Evolutionary conservation across 305 asterid genomes (phyloP).

Genomic region (Plantago rigida): DNA sequence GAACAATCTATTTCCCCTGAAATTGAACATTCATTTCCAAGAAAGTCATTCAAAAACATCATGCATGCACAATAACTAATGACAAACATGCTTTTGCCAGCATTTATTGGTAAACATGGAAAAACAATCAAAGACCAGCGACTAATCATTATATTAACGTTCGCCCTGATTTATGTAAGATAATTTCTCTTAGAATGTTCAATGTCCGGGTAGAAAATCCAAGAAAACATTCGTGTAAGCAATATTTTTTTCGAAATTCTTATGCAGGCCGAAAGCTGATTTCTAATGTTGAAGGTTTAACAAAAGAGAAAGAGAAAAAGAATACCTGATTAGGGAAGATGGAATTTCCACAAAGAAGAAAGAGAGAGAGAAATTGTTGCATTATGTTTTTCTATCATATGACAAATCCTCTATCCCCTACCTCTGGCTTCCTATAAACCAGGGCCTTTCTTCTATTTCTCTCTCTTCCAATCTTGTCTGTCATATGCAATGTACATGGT

Average conservation of each 20-base stretch:
- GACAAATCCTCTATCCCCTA: neutral
- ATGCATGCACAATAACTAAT: neutral
- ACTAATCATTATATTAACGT: neutral
- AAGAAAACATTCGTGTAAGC: no score
- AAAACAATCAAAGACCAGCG: neutral
- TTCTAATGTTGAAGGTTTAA: neutral
- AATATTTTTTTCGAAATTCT: no score
- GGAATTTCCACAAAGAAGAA: slow-evolving; percentile 26
- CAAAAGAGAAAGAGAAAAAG: slow-evolving; percentile 1
- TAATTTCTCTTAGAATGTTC: no score
- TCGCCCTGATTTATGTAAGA: no score
- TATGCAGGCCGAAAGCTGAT: neutral
- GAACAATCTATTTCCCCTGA: slow-evolving; percentile 21
- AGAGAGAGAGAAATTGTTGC: slow-evolving; percentile 23
- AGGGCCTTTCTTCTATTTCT: slow-evolving; percentile 12
- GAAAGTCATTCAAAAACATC: neutral
- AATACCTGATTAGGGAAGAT: slow-evolving; percentile 32
- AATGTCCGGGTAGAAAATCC: no score
- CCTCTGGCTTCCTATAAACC: slow-evolving; percentile 24
- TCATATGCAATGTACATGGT: neutral
- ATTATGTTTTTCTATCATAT: slow-evolving; percentile 6
- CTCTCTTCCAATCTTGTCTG: neutral
- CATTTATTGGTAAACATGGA: no score
- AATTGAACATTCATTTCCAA: slow-evolving; percentile 12
- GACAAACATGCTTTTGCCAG: no score